Evolutionary conservation across 306 rosid species (phyloP).

Genomic region (Psophocarpus tetragonolobus): DNA sequence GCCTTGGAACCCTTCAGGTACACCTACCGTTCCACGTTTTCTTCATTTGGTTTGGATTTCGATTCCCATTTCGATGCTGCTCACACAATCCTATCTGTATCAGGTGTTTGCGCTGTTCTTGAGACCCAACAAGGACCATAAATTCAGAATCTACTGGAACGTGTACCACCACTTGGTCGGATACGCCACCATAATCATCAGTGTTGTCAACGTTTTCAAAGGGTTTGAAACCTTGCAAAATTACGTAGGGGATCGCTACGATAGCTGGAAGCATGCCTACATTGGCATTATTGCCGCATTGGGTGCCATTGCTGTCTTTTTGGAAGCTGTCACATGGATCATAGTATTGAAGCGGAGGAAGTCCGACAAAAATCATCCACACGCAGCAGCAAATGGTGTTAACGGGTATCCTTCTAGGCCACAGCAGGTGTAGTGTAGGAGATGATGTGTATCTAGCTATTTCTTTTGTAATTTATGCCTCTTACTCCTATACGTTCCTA

Average conservation of each 20-base stretch:
- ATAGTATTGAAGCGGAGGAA: constrained; percentile 49
- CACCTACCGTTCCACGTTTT: too few species aligned
- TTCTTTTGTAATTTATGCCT: constrained; percentile 18
- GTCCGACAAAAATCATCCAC: constrained; percentile 32
- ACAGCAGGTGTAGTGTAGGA: constrained; percentile 40
- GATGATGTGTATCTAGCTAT: not conserved
- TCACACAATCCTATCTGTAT: not conserved
- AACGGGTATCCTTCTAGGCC: constrained; percentile 44
- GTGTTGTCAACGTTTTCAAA: constrained; percentile 60
- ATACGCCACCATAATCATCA: constrained; percentile 61
- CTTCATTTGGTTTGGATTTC: not conserved
- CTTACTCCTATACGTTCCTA: not conserved
- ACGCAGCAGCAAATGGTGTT: constrained; percentile 41
- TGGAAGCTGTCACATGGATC: constrained; percentile 69
- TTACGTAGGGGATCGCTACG: constrained; percentile 43
- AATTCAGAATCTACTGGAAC: constrained; percentile 78
- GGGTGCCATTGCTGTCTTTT: constrained; percentile 60
- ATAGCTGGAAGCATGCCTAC: constrained; percentile 68
- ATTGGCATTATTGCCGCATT: constrained; percentile 62
- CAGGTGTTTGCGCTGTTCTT: constrained; percentile 84
- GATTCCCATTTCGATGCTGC: too few species aligned
- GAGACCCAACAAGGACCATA: constrained; percentile 89
- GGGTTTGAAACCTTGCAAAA: constrained; percentile 59
- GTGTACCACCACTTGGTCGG: constrained; percentile 66
- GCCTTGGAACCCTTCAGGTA: constrained; percentile 90